A percentile compares a stretch with the other conserved stretches of the same genome.
Conservation (phyloP, 495 filamentous ascomycete genomes). For the Hypoxylon lenormandii region DNA sequence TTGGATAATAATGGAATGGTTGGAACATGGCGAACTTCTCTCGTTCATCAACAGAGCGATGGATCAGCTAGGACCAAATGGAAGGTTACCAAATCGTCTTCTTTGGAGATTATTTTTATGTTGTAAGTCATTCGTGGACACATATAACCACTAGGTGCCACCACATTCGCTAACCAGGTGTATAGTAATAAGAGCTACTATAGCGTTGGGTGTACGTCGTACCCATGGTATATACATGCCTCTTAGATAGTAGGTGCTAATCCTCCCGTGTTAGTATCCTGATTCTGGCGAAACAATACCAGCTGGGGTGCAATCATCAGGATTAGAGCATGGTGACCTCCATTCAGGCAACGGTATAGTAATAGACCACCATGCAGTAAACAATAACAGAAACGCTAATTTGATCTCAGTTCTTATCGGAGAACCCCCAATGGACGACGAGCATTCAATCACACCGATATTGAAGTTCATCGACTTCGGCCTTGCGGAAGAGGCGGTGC, state of each 20-base stretch:
- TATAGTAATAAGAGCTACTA: not conserved
- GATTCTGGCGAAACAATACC: no score
- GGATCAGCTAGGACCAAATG: not conserved
- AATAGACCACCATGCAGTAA: not conserved
- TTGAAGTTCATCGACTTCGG: conserved; percentile 3
- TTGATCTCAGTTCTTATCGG: not conserved
- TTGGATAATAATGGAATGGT: not conserved
- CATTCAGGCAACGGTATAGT: not conserved
- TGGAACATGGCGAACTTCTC: not conserved
- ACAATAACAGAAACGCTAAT: not conserved
- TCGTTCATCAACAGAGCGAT: not conserved
- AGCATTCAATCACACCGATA: not conserved
- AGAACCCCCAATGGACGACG: not conserved
- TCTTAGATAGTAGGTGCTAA: not conserved
- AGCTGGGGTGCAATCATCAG: no score
- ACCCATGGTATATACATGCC: not conserved
- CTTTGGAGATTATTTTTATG: not conserved
- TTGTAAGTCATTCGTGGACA: not conserved
- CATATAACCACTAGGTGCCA: no score
- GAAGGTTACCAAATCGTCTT: not conserved
- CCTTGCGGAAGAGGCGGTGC: not conserved
- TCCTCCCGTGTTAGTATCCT: not conserved
- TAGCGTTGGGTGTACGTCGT: not conserved
- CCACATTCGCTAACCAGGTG: not conserved
- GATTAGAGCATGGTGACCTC: not conserved